phyloP scores from a whole-genome alignment of 345 rosid genomes.

The Lenwebbia sp. region DNA sequence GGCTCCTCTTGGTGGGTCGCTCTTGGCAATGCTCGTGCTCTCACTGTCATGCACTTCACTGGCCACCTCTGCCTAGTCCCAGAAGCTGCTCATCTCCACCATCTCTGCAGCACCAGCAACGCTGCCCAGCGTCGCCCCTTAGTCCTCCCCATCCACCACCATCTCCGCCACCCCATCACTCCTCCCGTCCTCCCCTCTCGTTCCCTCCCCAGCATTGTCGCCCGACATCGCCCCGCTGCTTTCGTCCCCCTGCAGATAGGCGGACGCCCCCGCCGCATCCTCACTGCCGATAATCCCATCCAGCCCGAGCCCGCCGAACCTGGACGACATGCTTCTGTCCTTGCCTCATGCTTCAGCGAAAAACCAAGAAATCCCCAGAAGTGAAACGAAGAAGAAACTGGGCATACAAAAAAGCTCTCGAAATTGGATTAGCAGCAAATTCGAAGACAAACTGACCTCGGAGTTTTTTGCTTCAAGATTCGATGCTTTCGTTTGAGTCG shows the following conservation, averaged over 20 bases:
- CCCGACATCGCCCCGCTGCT: slow-evolving; percentile 48
- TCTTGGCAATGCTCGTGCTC: neutral
- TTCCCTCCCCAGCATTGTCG: slow-evolving; percentile 30
- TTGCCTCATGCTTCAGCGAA: too few species aligned
- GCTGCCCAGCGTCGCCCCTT: slow-evolving; percentile 18
- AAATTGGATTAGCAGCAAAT: too few species aligned
- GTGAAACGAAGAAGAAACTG: too few species aligned
- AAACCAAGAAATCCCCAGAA: too few species aligned
- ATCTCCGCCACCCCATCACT: slow-evolving; percentile 48
- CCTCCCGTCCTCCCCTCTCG: slow-evolving; percentile 20
- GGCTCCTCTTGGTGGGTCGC: slow-evolving; percentile 30
- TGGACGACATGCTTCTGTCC: too few species aligned
- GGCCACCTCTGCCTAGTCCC: neutral
- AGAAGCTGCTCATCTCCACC: slow-evolving; percentile 13
- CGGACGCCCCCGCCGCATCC: slow-evolving; percentile 46
- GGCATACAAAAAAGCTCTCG: too few species aligned
- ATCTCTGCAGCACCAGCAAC: slow-evolving; percentile 53
- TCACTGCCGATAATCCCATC: too few species aligned
- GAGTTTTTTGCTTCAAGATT: too few species aligned
- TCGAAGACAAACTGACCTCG: too few species aligned
- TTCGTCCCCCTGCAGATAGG: slow-evolving; percentile 32
- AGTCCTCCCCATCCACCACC: slow-evolving; percentile 1
- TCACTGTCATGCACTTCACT: neutral
- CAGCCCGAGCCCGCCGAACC: too few species aligned
- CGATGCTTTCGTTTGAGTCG: too few species aligned